A percentile compares a stretch with the other conserved stretches of the same genome.
Evolutionary conservation across 805 yeast species (phyloP).

Genomic region (Myxozyma monticola): DNA sequence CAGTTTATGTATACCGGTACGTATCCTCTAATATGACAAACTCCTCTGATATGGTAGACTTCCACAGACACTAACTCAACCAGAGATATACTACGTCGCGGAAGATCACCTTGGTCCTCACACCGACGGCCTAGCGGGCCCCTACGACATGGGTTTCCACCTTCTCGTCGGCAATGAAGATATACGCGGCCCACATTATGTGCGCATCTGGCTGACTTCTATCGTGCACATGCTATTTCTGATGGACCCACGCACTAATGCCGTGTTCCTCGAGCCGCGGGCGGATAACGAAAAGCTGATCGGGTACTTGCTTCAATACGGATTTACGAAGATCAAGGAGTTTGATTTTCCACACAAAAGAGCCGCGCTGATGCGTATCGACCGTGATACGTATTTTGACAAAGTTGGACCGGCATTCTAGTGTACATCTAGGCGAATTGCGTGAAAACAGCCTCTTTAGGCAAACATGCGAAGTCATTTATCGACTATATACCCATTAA

Average conservation of each 20-base stretch:
- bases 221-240: conserved; percentile 32
- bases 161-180: conserved; percentile 33
- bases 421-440: no score
- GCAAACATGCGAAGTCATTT: no score
- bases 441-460: no score
- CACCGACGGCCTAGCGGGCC: conserved; percentile 13
- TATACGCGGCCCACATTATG: conserved; percentile 35
- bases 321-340: conserved; percentile 29
- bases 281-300: conserved; percentile 33
- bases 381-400: conserved; percentile 27
- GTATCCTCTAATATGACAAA: background rate
- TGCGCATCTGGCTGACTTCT: conserved; percentile 32
- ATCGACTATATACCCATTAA: no score
- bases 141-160: conserved; percentile 35
- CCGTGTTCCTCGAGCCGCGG: conserved; percentile 34
- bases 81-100: conserved; percentile 34
- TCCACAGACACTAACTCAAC: no score
- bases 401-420: no score
- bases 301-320: conserved; percentile 22
- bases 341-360: conserved; percentile 36
- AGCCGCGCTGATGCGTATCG: conserved; percentile 34
- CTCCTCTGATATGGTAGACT: background rate
- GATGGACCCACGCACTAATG: conserved; percentile 28
- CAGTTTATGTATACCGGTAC: conserved; percentile 30
- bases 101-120: conserved; percentile 33